These are phyloP conservation scores for Ascochyta koolunga DNA, from an alignment of 2,329 filamentous ascomycete species.

Conservation along the genomic window DNA sequence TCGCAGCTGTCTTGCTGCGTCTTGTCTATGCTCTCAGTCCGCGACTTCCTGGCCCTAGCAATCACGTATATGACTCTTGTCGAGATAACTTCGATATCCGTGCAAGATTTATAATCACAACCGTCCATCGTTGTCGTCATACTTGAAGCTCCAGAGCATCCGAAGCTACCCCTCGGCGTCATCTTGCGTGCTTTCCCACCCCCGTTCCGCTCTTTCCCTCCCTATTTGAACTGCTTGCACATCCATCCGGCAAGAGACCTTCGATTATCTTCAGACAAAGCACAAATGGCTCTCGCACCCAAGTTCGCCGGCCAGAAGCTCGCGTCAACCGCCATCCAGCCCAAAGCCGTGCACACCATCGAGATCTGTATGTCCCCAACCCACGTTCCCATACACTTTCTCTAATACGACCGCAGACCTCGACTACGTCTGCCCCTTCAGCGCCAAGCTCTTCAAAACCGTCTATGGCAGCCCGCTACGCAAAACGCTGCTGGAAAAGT, in stretches of 20 bases:
- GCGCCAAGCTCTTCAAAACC: constrained; percentile 76
- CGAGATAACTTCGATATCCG: not conserved
- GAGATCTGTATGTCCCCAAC: constrained; percentile 56
- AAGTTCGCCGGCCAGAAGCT: constrained; percentile 78
- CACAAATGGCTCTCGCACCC: constrained; percentile 73
- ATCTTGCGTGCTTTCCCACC: constrained; percentile 26
- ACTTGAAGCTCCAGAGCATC: constrained; percentile 8
- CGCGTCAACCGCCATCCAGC: constrained; percentile 49
- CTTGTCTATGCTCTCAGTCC: not conserved
- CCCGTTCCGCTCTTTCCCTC: not conserved
- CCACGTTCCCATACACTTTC: not conserved
- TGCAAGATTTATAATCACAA: too few relatives aligned
- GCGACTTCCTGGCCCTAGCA: not conserved
- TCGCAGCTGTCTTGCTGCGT: not conserved
- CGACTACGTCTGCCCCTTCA: constrained; percentile 89
- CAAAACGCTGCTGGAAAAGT: constrained; percentile 69
- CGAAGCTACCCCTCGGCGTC: constrained; percentile 14
- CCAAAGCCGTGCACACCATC: constrained; percentile 58
- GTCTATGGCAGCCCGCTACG: constrained; percentile 67
- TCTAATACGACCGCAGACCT: constrained; percentile 60
- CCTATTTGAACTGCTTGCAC: not conserved
- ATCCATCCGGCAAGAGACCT: too few relatives aligned
- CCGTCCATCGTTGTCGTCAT: constrained; percentile 25
- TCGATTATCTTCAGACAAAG: not conserved
- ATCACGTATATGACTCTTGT: not conserved